Evolutionary conservation across 768 basidiomycete species (phyloP), one percentile per base, ranked within the genome.

Genomic region (Hygrocybe punicea): DNA sequence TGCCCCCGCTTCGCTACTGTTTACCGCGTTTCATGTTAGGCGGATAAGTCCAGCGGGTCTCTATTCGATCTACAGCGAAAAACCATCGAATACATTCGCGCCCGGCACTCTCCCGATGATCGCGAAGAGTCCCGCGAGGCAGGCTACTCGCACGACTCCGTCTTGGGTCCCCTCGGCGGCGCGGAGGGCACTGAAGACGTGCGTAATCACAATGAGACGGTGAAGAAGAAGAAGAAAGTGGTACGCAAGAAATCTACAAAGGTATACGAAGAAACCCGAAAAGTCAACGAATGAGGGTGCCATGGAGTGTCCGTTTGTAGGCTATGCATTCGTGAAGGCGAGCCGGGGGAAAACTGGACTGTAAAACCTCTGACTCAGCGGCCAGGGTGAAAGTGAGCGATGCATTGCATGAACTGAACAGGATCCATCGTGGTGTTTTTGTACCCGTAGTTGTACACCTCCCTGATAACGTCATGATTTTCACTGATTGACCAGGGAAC

Each of bases 131-230:
- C 75, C 9, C 76, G 73, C 0, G 71, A 65, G 3, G 76, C 78
- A 0, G 62, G 63, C 36, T 78, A 79, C 53, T 42, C 64, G 40
- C 69, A 67, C 35, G 81, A 83, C 53, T 71, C 76, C 57, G 79
- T 83, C 10, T 61, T 64, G 17, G 81, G 81, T 6, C 81, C 81
- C 1, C 70, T 83, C 4, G 65, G 71, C 6, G 62, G 63, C 21
- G 76, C 76, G 0, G 35, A 63, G 42, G 72, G 72, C n/a, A 69
- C 67, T 8, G 72, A 71, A 6, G 57, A 65, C 21, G 64, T 65
- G 34, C 54, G 68, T 48, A 66, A 70, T 11, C 40, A 45, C 17
- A 3, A 54, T 9, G 39, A 39, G 51, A 13, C 8, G 9, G 37
- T 21, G 16, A 21, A 42, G 17, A 24, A 36, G 19, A 53, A 6